Base-by-base conservation (phyloP, 306 rosid genomes). In the Arachis hypogaea region DNA sequence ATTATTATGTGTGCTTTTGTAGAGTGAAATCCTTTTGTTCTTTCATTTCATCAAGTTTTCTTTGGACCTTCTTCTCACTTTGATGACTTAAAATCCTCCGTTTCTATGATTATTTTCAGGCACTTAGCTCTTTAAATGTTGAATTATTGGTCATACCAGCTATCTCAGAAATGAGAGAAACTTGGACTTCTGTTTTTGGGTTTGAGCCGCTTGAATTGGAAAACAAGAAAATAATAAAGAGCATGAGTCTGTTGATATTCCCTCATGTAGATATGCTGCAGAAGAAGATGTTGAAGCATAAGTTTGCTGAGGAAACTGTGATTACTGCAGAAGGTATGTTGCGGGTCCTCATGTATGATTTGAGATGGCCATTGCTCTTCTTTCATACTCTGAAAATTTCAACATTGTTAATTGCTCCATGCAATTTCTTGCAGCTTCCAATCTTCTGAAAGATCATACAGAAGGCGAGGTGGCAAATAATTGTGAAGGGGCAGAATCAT, bases 81-180 rank as follows among this genome's bases (percentile, higher is more conserved):
- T 79, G 46, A 82, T 71, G 71, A 84, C 72, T 49, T 75, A 33
- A 71, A 46, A 77, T 44, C 71, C 51, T 43, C 4, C 38, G 47
- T 70, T 75, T 78, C 61, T 52, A 55, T 80, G 63, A 56, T 66
- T 80, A 7, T 66, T 75, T 11, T 75, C 84, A 93, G 98, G 94
- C 77, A 77, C 94, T 93, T 69, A 38, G 85, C 69, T 88, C 97
- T 63, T 86, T 93, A 44, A 86, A 89, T 63, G 90, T 93, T 57
- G 96, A 86, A 74, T 85, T 82, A 78, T 84, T 91, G 88, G 92
- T 94, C 78, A 90, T 94, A 69, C 99, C 98, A 22, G 99, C 98
- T 29, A 85, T 94, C 78, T 87, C 89, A 6, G 93, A 92, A 78
- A 83, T 92, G 54, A 86, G 75, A 71, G 89, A 83, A 78, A 92